phyloP scores from a whole-genome alignment of 1,284 basidiomycete genomes.

The Exobasidium rhododendri region DNA sequence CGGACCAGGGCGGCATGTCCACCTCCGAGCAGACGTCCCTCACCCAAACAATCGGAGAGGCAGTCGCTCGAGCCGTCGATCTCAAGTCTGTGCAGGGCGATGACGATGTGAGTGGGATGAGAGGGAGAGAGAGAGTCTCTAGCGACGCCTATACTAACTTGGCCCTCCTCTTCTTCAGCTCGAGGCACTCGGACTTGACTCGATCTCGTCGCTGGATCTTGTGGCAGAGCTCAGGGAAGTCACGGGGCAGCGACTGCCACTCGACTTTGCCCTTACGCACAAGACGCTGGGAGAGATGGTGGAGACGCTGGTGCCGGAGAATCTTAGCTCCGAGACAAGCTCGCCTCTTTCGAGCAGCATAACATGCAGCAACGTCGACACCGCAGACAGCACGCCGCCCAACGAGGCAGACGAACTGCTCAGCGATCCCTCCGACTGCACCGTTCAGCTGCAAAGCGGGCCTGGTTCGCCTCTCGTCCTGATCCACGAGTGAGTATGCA shows the following conservation, averaged over 20 bases:
- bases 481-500: neutral
- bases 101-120: neutral
- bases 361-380: neutral
- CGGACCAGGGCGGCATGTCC: too few species aligned
- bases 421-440: too few species aligned
- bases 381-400: neutral
- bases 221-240: neutral
- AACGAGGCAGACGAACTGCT: too few species aligned
- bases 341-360: neutral
- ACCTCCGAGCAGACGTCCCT: too few species aligned
- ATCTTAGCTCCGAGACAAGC: too few species aligned
- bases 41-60: neutral
- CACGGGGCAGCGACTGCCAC: neutral
- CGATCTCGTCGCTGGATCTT: neutral
- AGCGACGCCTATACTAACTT: neutral
- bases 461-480: neutral
- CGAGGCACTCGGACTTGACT: neutral
- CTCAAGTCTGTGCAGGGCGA: neutral
- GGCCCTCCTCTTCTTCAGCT: neutral
- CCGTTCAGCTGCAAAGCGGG: neutral
- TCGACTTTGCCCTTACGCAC: neutral
- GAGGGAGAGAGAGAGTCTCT: too few species aligned
- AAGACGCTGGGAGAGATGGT: neutral
- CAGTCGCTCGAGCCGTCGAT: neutral
- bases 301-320: neutral